Percentiles rank a stretch among this genome's conserved stretches.
Conservation (phyloP, 768 basidiomycete genomes). For the Flagelloscypha sp. region DNA sequence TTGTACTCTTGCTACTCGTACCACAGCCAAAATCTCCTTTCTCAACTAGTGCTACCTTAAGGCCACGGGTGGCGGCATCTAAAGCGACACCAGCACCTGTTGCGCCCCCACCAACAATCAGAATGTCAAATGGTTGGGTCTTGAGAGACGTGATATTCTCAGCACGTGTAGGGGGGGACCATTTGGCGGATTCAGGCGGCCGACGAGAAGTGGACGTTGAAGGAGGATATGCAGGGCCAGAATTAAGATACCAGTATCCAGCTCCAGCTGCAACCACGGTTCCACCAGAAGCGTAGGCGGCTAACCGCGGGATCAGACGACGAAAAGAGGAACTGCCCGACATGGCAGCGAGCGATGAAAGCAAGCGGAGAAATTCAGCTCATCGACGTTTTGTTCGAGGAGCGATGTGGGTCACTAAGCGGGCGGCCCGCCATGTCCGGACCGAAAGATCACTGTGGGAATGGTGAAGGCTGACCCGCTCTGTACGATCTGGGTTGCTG, state of each 20-base stretch:
- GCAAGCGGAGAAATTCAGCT: no score
- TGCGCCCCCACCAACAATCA: slow-evolving; percentile 90
- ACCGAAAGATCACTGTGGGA: no score
- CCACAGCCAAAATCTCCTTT: slow-evolving; percentile 87
- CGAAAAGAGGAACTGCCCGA: no score
- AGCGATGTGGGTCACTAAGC: no score
- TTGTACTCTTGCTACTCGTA: slow-evolving; percentile 97
- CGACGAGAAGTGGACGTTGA: slow-evolving; percentile 60
- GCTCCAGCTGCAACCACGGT: slow-evolving; percentile 46
- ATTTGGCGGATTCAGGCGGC: slow-evolving; percentile 69
- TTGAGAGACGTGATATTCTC: slow-evolving; percentile 56
- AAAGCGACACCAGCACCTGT: slow-evolving; percentile 96
- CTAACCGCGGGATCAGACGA: no score
- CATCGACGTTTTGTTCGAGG: no score
- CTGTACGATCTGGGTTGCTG: no score
- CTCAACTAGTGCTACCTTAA: slow-evolving; percentile 91
- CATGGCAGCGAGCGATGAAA: no score
- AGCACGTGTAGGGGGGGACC: slow-evolving; percentile 67
- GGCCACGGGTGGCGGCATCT: slow-evolving; percentile 85
- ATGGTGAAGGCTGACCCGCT: no score
- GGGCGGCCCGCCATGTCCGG: no score
- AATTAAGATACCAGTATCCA: slow-evolving; percentile 67
- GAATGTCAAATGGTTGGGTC: slow-evolving; percentile 70
- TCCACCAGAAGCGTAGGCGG: slow-evolving; percentile 42
- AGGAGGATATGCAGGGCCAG: slow-evolving; percentile 57